Evolutionary conservation across 768 basidiomycete species (phyloP), one percentile per base, ranked within the genome.

Genomic region (Rhizopogon vinicolor): DNA sequence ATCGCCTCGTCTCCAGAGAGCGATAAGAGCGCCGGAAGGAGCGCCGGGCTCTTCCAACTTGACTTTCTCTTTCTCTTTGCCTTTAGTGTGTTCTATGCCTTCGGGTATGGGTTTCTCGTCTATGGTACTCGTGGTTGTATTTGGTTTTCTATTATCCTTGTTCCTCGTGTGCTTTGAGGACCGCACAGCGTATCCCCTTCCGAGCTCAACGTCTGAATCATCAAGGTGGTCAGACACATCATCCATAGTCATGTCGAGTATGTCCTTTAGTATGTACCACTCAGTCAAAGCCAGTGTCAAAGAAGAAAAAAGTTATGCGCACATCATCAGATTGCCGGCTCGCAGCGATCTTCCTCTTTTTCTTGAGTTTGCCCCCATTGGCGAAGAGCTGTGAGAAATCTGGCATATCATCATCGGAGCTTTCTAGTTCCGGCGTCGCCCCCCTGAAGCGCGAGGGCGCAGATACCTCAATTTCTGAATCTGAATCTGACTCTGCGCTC

Each of bases 1-100:
- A 58, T 84, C 84, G 25, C 80, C 83, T 45, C 75, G 75, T n/a
- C 73, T 63, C 84, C 85, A 86, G 12, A 78, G 78, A 1, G 74
- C 75, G 37, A 86, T 62, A 13, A 81, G 68, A 0, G 74, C 75
- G 9, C 74, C 73, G 2, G 78, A 77, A 1, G 72, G 74, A 18
- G 70, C 71, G 9, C 62, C 55, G 31, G 58, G 13, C 16, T 66
- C 65, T 29, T 68, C 68, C 5, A 60, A 63, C n/a, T 66, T 63
- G 16, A 46, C 54, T 25, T 52, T 63, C 37, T 63, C 60, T 65
- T 71, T 72, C 54, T 56, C 66, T 57, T 72, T 72, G 58, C 53
- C 25, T 25, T 25, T 25, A 25, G 3, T 25, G 1, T 4, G 25
- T 25, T 25, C 25, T 25, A 25, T 52, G 41, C 62, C 56, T n/a